These are phyloP conservation scores for Heritiera littoralis DNA, from an alignment of 345 rosid genomes.

Conservation along the genomic window DNA sequence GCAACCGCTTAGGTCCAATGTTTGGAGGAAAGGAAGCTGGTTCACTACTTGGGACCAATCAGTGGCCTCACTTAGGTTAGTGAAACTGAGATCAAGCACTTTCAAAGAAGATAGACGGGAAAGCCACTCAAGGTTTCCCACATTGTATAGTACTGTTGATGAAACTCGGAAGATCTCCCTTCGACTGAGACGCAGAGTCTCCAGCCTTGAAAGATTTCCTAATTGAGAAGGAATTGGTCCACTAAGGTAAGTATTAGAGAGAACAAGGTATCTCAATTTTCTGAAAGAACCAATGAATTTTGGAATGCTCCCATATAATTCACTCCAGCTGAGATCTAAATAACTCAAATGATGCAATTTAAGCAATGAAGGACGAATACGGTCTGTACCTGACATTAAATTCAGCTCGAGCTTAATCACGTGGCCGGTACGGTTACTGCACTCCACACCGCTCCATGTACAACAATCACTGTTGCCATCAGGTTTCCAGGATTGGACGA, in stretches of 20 bases:
- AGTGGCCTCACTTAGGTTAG: too few species aligned
- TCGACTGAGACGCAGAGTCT: too few species aligned
- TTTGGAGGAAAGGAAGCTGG: too few species aligned
- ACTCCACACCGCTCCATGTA: conserved; percentile 33
- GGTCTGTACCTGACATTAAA: conserved; percentile 32
- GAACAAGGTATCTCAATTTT: conserved; percentile 37
- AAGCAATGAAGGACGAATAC: conserved; percentile 38
- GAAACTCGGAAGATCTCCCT: too few species aligned
- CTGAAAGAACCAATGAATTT: conserved; percentile 31
- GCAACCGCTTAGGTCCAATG: too few species aligned
- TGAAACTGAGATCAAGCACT: too few species aligned
- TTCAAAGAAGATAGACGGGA: too few species aligned
- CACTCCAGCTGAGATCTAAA: conserved; percentile 43
- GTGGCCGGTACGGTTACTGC: conserved; percentile 20
- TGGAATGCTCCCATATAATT: conserved; percentile 40
- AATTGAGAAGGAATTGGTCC: conserved; percentile 38
- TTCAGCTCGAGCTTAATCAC: conserved; percentile 11
- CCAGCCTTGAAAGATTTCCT: conserved; percentile 44
- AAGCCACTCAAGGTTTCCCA: too few species aligned
- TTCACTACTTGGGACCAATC: too few species aligned
- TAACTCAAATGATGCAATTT: conserved; percentile 36
- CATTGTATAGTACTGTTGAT: too few species aligned
- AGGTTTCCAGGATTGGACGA: too few species aligned
- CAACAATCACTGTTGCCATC: conserved; percentile 11
- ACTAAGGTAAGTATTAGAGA: conserved; percentile 35